Percentiles rank a stretch among this genome's conserved stretches.
Conservation (phyloP, 805 yeast genomes). For the Candida vartiovaarae region DNA sequence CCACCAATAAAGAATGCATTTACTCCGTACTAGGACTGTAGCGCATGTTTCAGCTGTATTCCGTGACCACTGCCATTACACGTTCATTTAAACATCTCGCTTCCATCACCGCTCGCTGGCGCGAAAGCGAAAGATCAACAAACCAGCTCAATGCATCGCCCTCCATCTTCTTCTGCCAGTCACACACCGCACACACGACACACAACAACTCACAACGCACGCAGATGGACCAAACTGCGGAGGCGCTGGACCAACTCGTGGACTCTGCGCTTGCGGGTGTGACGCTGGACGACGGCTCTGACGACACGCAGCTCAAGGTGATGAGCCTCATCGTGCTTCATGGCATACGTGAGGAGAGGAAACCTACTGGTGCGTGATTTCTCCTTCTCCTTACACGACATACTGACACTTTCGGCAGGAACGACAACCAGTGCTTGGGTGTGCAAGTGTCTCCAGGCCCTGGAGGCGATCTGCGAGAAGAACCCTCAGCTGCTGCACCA, state of each 20-base stretch:
- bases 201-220: no score
- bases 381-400: not conserved
- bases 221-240: slow-evolving; percentile 6
- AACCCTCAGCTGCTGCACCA: slow-evolving; percentile 14
- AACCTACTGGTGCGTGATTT: slow-evolving; percentile 8
- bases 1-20: no score
- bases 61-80: no score
- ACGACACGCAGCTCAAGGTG: slow-evolving; percentile 15
- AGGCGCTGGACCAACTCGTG: slow-evolving; percentile 15
- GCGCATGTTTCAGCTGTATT: no score
- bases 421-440: slow-evolving; percentile 11
- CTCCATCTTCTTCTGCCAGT: no score
- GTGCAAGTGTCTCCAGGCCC: slow-evolving; percentile 14
- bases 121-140: no score
- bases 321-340: slow-evolving; percentile 18
- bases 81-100: no score
- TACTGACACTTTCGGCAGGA: not conserved
- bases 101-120: no score
- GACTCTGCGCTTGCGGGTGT: slow-evolving; percentile 11
- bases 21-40: no score
- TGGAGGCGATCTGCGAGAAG: slow-evolving; percentile 18
- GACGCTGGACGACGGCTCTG: slow-evolving; percentile 11
- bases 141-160: no score
- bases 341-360: slow-evolving; percentile 13
- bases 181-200: no score